Evolutionary conservation across 768 basidiomycete genomes (phyloP).

Genomic region (Lactarius tabidus): DNA sequence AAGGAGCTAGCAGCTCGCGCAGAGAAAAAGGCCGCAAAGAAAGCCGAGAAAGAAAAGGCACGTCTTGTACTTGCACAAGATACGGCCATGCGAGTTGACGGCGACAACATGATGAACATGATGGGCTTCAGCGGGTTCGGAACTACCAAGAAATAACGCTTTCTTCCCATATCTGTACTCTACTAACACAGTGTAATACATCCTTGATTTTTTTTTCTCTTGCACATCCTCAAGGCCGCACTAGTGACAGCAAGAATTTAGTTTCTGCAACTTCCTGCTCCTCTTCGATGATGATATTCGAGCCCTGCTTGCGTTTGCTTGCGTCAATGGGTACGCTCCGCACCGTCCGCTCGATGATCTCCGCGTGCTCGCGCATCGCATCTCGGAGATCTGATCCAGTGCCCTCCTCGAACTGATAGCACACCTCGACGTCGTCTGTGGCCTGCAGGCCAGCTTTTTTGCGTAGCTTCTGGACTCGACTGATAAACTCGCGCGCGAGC

Average conservation of each 20-base stretch:
- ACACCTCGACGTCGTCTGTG: conserved; percentile 89
- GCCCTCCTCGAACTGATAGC: conserved; percentile 74
- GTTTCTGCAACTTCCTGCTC: conserved; percentile 82
- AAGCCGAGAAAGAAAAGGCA: conserved; percentile 69
- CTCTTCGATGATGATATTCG: conserved; percentile 67
- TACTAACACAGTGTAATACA: conserved; percentile 34
- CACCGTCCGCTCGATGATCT: conserved; percentile 69
- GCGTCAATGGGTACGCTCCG: conserved; percentile 64
- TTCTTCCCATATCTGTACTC: conserved; percentile 26
- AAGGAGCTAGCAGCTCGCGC: conserved; percentile 64
- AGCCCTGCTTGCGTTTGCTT: conserved; percentile 46
- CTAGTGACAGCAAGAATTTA: conserved; percentile 70
- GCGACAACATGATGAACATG: conserved; percentile 67
- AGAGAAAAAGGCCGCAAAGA: conserved; percentile 75
- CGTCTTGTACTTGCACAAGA: conserved; percentile 61
- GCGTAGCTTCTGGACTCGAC: conserved; percentile 89
- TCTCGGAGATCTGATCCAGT: conserved; percentile 56
- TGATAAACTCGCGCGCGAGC: conserved; percentile 84
- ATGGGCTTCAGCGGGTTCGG: conserved; percentile 96
- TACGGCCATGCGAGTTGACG: conserved; percentile 40
- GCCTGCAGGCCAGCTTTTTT: conserved; percentile 96
- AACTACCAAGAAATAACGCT: conserved; percentile 66
- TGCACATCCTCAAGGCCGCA: conserved; percentile 40
- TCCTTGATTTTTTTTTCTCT: conserved; percentile 22
- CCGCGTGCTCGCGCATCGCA: conserved; percentile 63